Base-by-base conservation (phyloP, 306 rosid species). In the Prosopis cineraria region DNA sequence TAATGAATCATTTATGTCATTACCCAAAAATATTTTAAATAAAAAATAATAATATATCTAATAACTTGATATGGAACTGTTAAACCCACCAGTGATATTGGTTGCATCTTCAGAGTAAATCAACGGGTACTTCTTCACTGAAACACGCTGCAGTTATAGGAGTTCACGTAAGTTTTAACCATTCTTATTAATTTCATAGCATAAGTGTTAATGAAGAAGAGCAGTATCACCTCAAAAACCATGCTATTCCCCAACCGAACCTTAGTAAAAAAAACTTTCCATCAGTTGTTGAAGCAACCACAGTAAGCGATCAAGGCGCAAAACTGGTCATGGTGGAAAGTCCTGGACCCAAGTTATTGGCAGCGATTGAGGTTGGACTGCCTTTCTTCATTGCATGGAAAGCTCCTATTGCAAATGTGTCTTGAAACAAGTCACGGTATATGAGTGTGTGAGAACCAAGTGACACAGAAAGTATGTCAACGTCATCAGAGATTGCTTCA, bases 301-400 rank as follows among this genome's bases (percentile, higher is more conserved):
- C 85, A 2, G 87, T 79, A 17, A 87, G 85, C 1, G 24, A 7
- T 91, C 94, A 90, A 0, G 90, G 94, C 1, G 88, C 70, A 48
- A 36, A 13, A 14, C 50, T 86, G 0, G 70, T 0, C 6, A 41
- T 25, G n/a, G 85, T 80, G 11, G 31, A 34, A 10, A 59, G 0
- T 16, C 2, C 0, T 5, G 93, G 89, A n/a, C 96, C 90, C 0
- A 0, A 0, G 36, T 89, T 89, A 7, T 87, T 86, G 0, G 84
- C 89, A 0, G 86, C 48, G 0, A 2, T 52, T 0, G 90, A 89
- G 3, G 85, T 86, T 36, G 84, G 30, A 12, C 84, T 86, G 1
- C 90, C 88, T 0, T 66, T 73, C 41, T 43, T 79, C 79, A 81
- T 45, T 53, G 89, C 83, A 34, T 88, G 89, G 50, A 83, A 88